Evolutionary conservation across 768 basidiomycete genomes (phyloP).

Genomic region (Boletus rubroflammeus): DNA sequence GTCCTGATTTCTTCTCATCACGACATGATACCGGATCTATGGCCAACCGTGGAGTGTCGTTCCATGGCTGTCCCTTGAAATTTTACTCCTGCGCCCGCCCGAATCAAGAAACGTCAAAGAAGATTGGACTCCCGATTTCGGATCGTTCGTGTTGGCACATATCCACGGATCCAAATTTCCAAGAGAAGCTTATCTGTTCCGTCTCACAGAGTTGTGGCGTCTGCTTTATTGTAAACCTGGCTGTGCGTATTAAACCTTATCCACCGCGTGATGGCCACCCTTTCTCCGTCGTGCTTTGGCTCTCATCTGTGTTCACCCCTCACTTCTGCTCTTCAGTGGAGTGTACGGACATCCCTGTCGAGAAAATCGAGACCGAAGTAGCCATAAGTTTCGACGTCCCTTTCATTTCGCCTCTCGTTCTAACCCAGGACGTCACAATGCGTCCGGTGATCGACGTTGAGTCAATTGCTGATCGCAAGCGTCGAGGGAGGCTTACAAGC

Average conservation of each 20-base stretch:
- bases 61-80: conserved; percentile 16
- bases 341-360: not conserved
- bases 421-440: conserved; percentile 1
- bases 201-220: conserved; percentile 11
- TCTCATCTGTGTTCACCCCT: not conserved
- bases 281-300: not conserved
- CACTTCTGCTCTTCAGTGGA: not conserved
- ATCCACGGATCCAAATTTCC: conserved; percentile 14
- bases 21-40: conserved; percentile 26
- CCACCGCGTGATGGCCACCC: not conserved
- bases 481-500: conserved; percentile 1
- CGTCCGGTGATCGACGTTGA: conserved; percentile 14
- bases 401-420: conserved; percentile 12
- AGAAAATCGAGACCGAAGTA: not conserved
- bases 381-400: not conserved
- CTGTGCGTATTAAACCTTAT: conserved; percentile 24
- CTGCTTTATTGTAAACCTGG: conserved; percentile 18
- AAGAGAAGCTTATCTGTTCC: conserved; percentile 8
- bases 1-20: conserved; percentile 14
- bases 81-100: conserved; percentile 22
- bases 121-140: conserved; percentile 16
- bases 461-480: conserved; percentile 5
- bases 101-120: conserved; percentile 34
- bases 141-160: conserved; percentile 6
- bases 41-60: conserved; percentile 1